Base-by-base conservation (phyloP, 495 filamentous ascomycete genomes). In the Neurospora sp. region DNA sequence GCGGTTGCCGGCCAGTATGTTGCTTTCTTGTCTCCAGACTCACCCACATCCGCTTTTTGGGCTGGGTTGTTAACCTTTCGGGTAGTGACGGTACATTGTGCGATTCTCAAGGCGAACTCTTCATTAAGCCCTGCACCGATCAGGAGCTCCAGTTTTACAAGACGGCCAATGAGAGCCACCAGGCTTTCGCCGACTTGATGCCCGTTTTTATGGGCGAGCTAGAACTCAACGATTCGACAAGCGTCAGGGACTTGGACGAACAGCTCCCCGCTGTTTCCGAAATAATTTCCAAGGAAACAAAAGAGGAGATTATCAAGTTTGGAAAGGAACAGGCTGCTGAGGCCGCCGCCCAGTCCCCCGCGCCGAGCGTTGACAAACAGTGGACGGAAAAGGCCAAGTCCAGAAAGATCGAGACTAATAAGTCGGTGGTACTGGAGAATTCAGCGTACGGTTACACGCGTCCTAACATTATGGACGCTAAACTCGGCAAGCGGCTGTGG, bases 1-100 rank as follows among this genome's bases (percentile, higher is more conserved):
- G 93, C 90, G 70, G 94, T 95, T 70, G 96, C 96, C 72, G 96
- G 96, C 84, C 96, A 99, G 95, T 98, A 87, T 88, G 95, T 91
- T 70, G 49, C 74, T 71, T 75, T 62, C 40, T n/a, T 12, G 41
- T 5, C 72, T 46, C 70, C 16, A 69, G 27, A 44, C 66, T 23
- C 71, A 46, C 41, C 40, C 49, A 12, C 62, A 31, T 14, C 62
- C 44, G 27, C 37, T 38, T 60, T 42, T n/a, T 23, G 39, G 39
- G 23, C 54, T 66, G 9, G 49, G 27, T 78, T 72, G 44, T 69
- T 70, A 71, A 72, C 69, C 31, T 69, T 70, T 23, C 40, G 74
- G 72, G 70, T 81, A 98, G 95, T 83, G 95, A 96, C 66, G 96
- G 96, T 76, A 94, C 97, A 62, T 90, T 97, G 75, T 94, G 91